Conservation (phyloP, 2,329 filamentous ascomycete genomes). For the Ophiostoma sp. region DNA sequence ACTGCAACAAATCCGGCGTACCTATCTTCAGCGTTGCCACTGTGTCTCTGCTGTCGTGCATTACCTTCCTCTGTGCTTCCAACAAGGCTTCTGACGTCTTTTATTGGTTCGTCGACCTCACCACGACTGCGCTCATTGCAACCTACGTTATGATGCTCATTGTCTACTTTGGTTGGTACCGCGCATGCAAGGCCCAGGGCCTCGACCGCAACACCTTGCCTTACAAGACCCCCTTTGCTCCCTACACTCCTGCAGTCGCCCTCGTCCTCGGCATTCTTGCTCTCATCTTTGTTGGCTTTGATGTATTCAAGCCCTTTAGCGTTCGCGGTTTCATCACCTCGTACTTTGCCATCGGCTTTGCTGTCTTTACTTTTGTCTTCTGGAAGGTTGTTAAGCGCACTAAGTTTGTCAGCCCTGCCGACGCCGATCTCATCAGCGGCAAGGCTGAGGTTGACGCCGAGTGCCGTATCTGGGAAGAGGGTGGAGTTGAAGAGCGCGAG, state of each 20-base stretch:
- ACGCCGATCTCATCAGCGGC: slow-evolving; percentile 31
- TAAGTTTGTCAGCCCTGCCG: slow-evolving; percentile 31
- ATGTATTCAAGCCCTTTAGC: slow-evolving; percentile 45
- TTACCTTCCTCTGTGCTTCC: slow-evolving; percentile 37
- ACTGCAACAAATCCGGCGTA: slow-evolving; percentile 35
- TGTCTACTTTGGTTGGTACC: slow-evolving; percentile 38
- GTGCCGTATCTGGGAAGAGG: slow-evolving; percentile 36
- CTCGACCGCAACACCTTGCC: slow-evolving; percentile 35
- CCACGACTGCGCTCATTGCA: slow-evolving; percentile 41
- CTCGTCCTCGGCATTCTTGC: slow-evolving; percentile 24
- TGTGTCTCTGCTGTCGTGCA: slow-evolving; percentile 35
- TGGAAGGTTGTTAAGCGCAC: slow-evolving; percentile 63
- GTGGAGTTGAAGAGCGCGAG: slow-evolving; percentile 26
- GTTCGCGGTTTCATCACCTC: slow-evolving; percentile 47
- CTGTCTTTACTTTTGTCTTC: slow-evolving; percentile 48
- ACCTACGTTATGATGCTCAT: slow-evolving; percentile 41
- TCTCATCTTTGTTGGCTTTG: slow-evolving; percentile 48
- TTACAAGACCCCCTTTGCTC: slow-evolving; percentile 38
- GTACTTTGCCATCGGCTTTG: slow-evolving; percentile 54
- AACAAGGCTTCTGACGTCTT: slow-evolving; percentile 37
- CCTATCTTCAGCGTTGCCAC: slow-evolving; percentile 38
- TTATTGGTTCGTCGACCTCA: slow-evolving; percentile 40
- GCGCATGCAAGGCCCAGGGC: slow-evolving; percentile 37
- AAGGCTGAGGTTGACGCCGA: slow-evolving; percentile 38
- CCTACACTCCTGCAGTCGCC: slow-evolving; percentile 37